Base-by-base conservation (phyloP, 78 protist species). In the Monocercomonoides exilis region DNA sequence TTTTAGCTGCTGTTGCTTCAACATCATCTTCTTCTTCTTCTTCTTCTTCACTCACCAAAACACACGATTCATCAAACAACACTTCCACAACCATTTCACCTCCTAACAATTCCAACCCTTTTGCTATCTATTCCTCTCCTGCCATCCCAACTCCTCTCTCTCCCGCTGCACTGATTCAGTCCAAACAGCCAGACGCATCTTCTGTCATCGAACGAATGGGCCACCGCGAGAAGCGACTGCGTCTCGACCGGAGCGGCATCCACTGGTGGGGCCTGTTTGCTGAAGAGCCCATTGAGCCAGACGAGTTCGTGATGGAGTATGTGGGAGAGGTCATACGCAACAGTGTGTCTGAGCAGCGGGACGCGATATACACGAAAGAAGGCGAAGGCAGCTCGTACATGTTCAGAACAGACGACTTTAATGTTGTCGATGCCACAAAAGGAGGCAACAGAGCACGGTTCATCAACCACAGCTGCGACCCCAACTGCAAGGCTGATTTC, bases 391-490 rank as follows among this genome's bases (percentile, higher is more conserved):
- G 38, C 85, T 89, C 90, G 43, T 98, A 98, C 90, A 88, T 98
- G 46, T 98, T 98, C 91, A 85, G 97, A 6, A n/a, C 96, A 0
- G 98, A 97, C 87, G 93, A 90, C 0, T 89, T 90, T 5, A 3
- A 44, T 0, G 92, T 96, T 34, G 92, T 97, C 6, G 99, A 98
- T 80, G 97, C 99, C 21, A 98, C 99, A 1, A n/a, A 44, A 38
- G 88, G 46, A 34, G 99, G 99, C 6, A 92, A 91, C 89, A 41
- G 95, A 0, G 98, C 99, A 1, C 87, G 99, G 44, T 98, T 96
- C 91, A 98, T 98, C 46, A 98, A 98, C 79, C 99, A 98, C 90
- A 88, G 93, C 36, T 98, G 99, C 85, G 98, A 92, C 91, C 99
- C 99, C 46, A 97, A 97, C 88, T 94, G 98, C 87, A 77, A 44